Evolutionary conservation across 139 green algal genomes (phyloP).

Genomic region (Chlamydomonas schloesseri): DNA sequence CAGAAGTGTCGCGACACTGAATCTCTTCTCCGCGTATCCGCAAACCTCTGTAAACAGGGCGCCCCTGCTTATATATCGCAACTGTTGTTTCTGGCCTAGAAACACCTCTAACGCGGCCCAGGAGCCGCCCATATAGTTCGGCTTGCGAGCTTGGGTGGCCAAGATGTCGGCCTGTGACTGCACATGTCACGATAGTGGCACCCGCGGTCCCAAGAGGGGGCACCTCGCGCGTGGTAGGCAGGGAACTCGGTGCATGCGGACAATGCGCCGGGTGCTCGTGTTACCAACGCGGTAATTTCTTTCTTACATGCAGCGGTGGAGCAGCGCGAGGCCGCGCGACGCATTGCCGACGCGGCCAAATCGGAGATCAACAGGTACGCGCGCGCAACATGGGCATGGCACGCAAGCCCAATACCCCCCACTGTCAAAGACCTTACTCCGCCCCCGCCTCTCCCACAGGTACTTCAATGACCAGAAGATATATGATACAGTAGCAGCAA

Average conservation of each 20-base stretch:
- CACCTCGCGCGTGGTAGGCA: constrained; percentile 32
- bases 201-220: constrained; percentile 10
- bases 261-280: not conserved
- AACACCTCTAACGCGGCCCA: too few species aligned
- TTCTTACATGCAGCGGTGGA: constrained; percentile 53
- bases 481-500: constrained; percentile 48
- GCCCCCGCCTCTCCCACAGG: constrained; percentile 38
- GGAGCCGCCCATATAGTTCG: too few species aligned
- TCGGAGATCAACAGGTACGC: constrained; percentile 62
- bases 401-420: not conserved
- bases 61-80: too few species aligned
- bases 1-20: too few species aligned
- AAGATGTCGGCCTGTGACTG: constrained; percentile 45
- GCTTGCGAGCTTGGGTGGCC: not conserved
- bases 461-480: constrained; percentile 68
- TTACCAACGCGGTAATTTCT: not conserved
- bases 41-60: too few species aligned
- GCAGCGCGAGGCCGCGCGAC: constrained; percentile 55
- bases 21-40: too few species aligned
- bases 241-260: not conserved
- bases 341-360: constrained; percentile 52
- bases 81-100: too few species aligned
- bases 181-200: constrained; percentile 44
- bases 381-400: not conserved
- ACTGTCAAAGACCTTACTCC: not conserved